Base-by-base conservation (phyloP, 306 rosid species). In the Trichosanthes cucumerina region DNA sequence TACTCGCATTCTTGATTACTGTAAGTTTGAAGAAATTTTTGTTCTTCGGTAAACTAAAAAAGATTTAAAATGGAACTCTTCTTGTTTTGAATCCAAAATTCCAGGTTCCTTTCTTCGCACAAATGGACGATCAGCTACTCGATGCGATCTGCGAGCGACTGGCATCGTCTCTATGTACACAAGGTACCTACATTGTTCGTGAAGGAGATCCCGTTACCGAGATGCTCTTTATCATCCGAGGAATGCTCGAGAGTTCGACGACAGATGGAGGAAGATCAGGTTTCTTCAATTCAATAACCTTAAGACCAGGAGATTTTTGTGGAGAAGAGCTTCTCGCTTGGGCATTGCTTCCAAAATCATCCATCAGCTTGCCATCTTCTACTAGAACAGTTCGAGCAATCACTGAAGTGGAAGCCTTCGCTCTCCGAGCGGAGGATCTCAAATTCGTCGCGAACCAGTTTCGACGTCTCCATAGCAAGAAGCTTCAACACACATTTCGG, bases 191-290 rank as follows among this genome's bases (percentile, higher is more conserved):
- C 86, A 87, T 94, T 26, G 96, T 92, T 9, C 86, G 98, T 31
- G 98, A 94, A 85, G 98, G 98, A 0, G 98, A 94, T 33, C 98
- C 93, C 0, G 96, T 92, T 10, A 90, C 96, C 2, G 98, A 89
- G 80, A 94, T 94, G 98, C 92, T 90, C 77, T 94, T 94, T 41
- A 81, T 94, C 75, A 92, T 92, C 50, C 88, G 98, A 79, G 98
- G 98, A 26, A 88, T 77, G 73, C 92, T 94, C 38, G 98, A 94
- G 79, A 94, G 98, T 84, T 94, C 96, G 19, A 94, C 98, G 4
- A 92, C 97, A 71, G 86, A 94, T 81, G 97, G 97, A 59, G 98
- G 98, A 19, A 79, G 97, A 72, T 90, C 89, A 3, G 97, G 96
- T 80, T 94, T 94, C 91, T 94, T 94, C 73, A 94, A 94, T 76